phyloP scores from a whole-genome alignment of 2,329 filamentous ascomycete genomes.

The Taxawa tesnikishii region DNA sequence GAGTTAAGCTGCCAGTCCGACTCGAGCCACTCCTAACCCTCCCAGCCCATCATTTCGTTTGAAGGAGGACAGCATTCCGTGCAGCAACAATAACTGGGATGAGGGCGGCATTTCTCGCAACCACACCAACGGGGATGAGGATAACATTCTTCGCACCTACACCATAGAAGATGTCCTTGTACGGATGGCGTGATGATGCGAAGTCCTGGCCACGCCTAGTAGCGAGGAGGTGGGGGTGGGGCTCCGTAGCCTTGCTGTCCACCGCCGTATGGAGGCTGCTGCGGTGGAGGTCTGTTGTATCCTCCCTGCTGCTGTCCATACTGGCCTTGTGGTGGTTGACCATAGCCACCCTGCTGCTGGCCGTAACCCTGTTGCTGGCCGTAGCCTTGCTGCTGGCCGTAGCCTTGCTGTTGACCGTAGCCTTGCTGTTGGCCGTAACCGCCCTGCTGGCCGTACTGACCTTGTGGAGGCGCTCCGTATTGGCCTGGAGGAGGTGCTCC shows the following conservation, averaged over 20 bases:
- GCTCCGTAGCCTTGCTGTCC: conserved; percentile 9
- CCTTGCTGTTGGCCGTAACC: conserved; percentile 12
- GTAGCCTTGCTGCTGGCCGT: conserved; percentile 11
- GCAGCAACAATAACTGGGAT: too few species aligned
- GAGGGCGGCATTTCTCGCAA: too few species aligned
- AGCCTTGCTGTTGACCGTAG: conserved; percentile 13
- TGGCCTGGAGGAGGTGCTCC: conserved; percentile 14
- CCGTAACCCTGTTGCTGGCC: conserved; percentile 10
- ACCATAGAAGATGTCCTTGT: too few species aligned
- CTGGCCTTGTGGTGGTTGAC: conserved; percentile 10
- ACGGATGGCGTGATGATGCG: too few species aligned
- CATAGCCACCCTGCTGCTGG: conserved; percentile 10
- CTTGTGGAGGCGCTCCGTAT: conserved; percentile 11
- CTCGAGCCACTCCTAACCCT: too few species aligned
- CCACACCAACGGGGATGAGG: too few species aligned
- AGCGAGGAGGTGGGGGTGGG: conserved; percentile 6
- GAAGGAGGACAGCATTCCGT: too few species aligned
- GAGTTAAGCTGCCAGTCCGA: too few species aligned
- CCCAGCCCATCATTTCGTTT: too few species aligned
- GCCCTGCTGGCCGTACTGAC: conserved; percentile 14
- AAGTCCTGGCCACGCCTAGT: conserved; percentile 2
- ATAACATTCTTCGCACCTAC: too few species aligned
- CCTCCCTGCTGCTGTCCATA: conserved; percentile 14
- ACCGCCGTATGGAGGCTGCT: conserved; percentile 9
- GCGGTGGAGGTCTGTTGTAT: conserved; percentile 11